Conservation (phyloP, 2,329 filamentous ascomycete genomes). For the Claviceps digitariae region DNA sequence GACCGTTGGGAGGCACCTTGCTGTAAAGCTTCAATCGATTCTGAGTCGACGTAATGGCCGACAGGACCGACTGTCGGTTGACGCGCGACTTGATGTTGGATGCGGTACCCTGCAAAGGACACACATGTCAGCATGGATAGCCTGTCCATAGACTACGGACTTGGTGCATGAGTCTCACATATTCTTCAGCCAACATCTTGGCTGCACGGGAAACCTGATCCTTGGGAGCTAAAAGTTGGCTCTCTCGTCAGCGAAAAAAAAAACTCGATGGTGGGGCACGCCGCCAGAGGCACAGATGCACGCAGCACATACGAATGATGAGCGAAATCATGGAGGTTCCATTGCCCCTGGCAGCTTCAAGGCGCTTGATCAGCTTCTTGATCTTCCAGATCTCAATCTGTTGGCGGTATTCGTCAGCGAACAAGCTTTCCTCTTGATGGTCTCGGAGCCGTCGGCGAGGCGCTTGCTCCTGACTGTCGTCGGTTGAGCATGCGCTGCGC, state of each 20-base stretch:
- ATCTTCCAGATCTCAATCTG: slow-evolving; percentile 86
- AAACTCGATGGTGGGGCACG: not conserved
- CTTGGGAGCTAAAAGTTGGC: slow-evolving; percentile 60
- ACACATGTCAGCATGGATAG: slow-evolving; percentile 17
- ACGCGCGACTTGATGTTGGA: slow-evolving; percentile 99
- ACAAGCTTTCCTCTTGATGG: not conserved
- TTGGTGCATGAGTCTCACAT: slow-evolving; percentile 41
- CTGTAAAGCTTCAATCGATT: slow-evolving; percentile 98
- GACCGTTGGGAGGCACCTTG: slow-evolving; percentile 93
- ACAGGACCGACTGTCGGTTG: slow-evolving; percentile 94
- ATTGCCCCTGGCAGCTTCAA: slow-evolving; percentile 94
- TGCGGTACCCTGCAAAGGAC: slow-evolving; percentile 61
- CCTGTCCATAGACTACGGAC: slow-evolving; percentile 27
- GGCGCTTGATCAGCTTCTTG: slow-evolving; percentile 98
- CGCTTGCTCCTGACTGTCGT: not conserved
- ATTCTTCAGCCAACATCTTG: slow-evolving; percentile 99
- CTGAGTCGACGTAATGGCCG: slow-evolving; percentile 96
- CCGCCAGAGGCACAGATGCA: not conserved
- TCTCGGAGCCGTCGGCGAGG: not conserved
- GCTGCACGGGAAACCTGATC: slow-evolving; percentile 91
- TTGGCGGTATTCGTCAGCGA: slow-evolving; percentile 6
- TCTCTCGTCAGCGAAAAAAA: slow-evolving; percentile 3
- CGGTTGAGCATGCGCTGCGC: not conserved
- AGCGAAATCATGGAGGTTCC: slow-evolving; percentile 99
- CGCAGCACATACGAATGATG: slow-evolving; percentile 68